Percentiles rank a stretch among this genome's conserved stretches.
Evolutionary conservation across 345 rosid genomes (phyloP).

Genomic region (Populus alba): DNA sequence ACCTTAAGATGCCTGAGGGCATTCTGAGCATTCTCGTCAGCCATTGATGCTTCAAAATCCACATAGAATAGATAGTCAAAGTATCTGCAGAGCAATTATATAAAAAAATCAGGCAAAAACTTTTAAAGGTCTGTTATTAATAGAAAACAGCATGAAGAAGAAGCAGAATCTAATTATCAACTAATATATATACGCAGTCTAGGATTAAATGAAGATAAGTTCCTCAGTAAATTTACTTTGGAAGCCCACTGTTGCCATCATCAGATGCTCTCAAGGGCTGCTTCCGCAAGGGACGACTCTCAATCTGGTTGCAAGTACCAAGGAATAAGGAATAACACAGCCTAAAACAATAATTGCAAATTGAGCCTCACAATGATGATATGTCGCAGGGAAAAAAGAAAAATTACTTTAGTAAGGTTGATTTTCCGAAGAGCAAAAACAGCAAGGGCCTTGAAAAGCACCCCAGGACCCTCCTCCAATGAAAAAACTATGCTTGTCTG

Average conservation of each 20-base stretch:
- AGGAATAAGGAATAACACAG: not conserved
- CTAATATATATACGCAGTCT: not conserved
- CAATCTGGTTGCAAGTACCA: slow-evolving; percentile 54
- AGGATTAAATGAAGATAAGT: slow-evolving; percentile 8
- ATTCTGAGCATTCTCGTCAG: slow-evolving; percentile 83
- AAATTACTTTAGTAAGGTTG: slow-evolving; percentile 75
- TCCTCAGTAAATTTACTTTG: slow-evolving; percentile 40
- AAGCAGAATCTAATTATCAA: not conserved
- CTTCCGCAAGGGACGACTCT: slow-evolving; percentile 87
- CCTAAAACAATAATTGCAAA: slow-evolving; percentile 4
- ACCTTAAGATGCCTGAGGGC: slow-evolving; percentile 87
- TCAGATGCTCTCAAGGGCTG: slow-evolving; percentile 63
- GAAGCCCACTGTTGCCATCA: slow-evolving; percentile 42
- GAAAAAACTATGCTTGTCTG: slow-evolving; percentile 97
- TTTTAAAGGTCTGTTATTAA: not conserved
- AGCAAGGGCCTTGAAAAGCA: slow-evolving; percentile 97
- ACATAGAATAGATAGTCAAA: slow-evolving; percentile 92
- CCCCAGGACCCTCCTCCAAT: slow-evolving; percentile 94
- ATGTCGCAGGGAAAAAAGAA: not conserved
- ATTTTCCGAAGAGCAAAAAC: slow-evolving; percentile 88
- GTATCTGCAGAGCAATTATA: slow-evolving; percentile 41
- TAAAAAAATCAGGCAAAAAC: not conserved
- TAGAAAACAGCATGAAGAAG: not conserved
- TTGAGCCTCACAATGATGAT: not conserved
- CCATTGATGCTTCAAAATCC: slow-evolving; percentile 98